Base-by-base conservation (phyloP, 495 filamentous ascomycete genomes). In the Penicilliopsis zonata region DNA sequence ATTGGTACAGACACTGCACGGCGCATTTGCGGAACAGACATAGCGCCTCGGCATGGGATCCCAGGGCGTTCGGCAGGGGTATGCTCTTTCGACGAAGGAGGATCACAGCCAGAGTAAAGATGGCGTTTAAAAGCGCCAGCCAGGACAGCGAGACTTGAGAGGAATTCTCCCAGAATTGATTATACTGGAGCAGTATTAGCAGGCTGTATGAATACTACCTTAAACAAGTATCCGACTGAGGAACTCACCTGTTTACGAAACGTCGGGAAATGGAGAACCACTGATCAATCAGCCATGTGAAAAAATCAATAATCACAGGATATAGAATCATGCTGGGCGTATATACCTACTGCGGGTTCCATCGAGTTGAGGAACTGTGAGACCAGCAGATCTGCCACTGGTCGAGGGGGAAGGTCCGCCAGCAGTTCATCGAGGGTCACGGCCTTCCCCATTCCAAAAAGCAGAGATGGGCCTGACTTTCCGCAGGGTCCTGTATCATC, bases 351-450 rank as follows among this genome's bases (percentile, higher is more conserved):
- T 17, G 52, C 38, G 1, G 66, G 57, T 28, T 70, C 65, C 18
- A 53, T 54, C 0, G 50, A 51, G 15, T 61, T 58, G 13, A 72
- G 46, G 31, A 68, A 65, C 9, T 53, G 47, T 16, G 56, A 50
- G n/a, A 72, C 42, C 5, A 72, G 37, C 17, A 61, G 47, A 45
- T 69, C 67, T 10, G 52, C 44, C 2, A 63, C 40, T 9, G 48
- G 42, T 7, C 60, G 56, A 2, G 53, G 40, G 0, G 66, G 67
- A 6, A 72, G 39, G 34, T 62, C 52, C 6, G 37, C 31, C 9
- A 65, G 29, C 25, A 70, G 13, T 20, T 70, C 63, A 10, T 56
- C 47, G 19, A 53, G 52, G 12, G 45, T 49, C 1, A 46, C 31
- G 4, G 38, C 36, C 7, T 52, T 43, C 17, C 50, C 47, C 15